Conservation (phyloP, 495 filamentous ascomycete genomes). For the Penicillium pancosmium region DNA sequence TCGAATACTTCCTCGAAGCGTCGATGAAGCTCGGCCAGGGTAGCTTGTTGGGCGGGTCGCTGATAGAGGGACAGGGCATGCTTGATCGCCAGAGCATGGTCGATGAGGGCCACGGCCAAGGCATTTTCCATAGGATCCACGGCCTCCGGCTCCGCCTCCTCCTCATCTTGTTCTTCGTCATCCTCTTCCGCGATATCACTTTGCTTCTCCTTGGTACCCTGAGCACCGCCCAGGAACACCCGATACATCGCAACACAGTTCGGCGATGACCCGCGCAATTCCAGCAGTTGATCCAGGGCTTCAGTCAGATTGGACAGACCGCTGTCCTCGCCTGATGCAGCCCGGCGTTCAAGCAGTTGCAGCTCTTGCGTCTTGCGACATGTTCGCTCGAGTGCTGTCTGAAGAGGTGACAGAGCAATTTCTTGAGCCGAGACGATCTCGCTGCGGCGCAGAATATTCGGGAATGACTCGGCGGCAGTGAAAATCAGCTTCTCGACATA, state of each 20-base stretch:
- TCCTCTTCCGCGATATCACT: slow-evolving; percentile 47
- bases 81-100: slow-evolving; percentile 87
- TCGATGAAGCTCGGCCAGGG: slow-evolving; percentile 55
- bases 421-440: slow-evolving; percentile 76
- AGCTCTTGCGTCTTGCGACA: slow-evolving; percentile 89
- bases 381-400: slow-evolving; percentile 90
- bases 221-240: slow-evolving; percentile 61
- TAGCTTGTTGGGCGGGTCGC: slow-evolving; percentile 60
- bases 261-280: slow-evolving; percentile 60
- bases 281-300: slow-evolving; percentile 71
- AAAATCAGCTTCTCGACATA: slow-evolving; percentile 87
- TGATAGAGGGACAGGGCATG: slow-evolving; percentile 73
- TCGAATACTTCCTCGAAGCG: slow-evolving; percentile 53
- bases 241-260: slow-evolving; percentile 76
- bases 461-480: slow-evolving; percentile 82
- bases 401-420: slow-evolving; percentile 68
- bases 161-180: slow-evolving; percentile 48
- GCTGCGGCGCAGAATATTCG: slow-evolving; percentile 85
- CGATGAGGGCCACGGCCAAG: slow-evolving; percentile 80
- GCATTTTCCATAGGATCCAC: slow-evolving; percentile 77
- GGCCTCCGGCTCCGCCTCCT: slow-evolving; percentile 39
- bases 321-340: slow-evolving; percentile 72
- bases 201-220: slow-evolving; percentile 46
- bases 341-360: slow-evolving; percentile 68
- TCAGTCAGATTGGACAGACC: slow-evolving; percentile 69